These are phyloP conservation scores for Stagonosporopsis chrysanthemi DNA, from an alignment of 2,329 filamentous ascomycete species.

Conservation along the genomic window DNA sequence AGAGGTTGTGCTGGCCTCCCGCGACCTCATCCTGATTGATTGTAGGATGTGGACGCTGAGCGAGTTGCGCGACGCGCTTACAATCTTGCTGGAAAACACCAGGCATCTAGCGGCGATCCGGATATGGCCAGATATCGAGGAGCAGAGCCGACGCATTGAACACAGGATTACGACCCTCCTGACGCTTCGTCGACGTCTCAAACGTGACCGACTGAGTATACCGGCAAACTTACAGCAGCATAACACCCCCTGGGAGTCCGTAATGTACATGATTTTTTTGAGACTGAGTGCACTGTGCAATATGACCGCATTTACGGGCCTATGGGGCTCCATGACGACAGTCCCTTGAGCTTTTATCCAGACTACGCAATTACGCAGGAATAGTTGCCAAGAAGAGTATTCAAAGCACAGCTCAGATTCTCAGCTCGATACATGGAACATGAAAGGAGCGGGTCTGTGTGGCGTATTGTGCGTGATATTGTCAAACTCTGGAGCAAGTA, in stretches of 20 bases:
- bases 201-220: too few species aligned
- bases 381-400: not conserved
- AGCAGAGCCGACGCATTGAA: too few species aligned
- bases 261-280: too few species aligned
- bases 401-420: not conserved
- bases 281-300: not conserved
- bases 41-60: not conserved
- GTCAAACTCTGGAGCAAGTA: not conserved
- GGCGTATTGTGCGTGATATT: not conserved
- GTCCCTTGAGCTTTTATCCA: not conserved
- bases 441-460: not conserved
- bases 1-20: not conserved
- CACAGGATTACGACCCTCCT: too few species aligned
- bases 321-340: not conserved
- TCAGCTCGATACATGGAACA: not conserved
- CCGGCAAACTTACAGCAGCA: too few species aligned
- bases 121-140: too few species aligned
- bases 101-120: too few species aligned
- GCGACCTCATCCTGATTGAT: not conserved
- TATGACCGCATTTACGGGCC: not conserved
- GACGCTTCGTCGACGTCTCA: too few species aligned
- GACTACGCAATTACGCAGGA: not conserved
- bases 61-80: not conserved
- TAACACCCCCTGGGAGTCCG: too few species aligned
- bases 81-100: too few species aligned